Base-by-base conservation (phyloP, 495 filamentous ascomycete genomes). In the Neurospora sp. region DNA sequence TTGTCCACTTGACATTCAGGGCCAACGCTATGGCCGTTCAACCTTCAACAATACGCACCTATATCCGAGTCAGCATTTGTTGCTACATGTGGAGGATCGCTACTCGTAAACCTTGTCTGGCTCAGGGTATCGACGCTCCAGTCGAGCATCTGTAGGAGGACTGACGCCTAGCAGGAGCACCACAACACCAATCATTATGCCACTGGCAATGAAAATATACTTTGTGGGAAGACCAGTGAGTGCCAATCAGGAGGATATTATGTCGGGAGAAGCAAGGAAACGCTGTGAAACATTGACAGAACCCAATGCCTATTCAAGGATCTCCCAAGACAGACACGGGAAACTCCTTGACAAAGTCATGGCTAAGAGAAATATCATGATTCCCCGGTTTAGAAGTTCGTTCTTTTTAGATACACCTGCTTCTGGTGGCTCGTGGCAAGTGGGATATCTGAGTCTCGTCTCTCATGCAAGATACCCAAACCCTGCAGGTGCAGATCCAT, bases 241-340 rank as follows among this genome's bases (percentile, higher is more conserved):
- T 72, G 38, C 71, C 71, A 69, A 72, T 72, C 48, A 72, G 35
- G 38, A 38, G n/a, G 38, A 68, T 59, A n/a, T 14, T 4, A 38
- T 72, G 10, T 31, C n/a, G 45, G 59, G 7, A 72, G 16, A 72
- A 69, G 38, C 48, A 71, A 40, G 70, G 40, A 71, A 40, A 71
- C 59, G 71, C 71, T 72, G 71, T 72, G 71, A 69, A 39, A 72
- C 71, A 20, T 72, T 16, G 27, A 16, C 59, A 31, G 37, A 69
- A 35, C 37, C 59, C 71, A 65, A 35, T 27, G 53, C 53, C 22
- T 37, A 35, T 35, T 65, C 59, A 72, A 37, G 37, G 31, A 39
- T 44, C 22, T 68, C n/a, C 45, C 69, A 71, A 73, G 38, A 71
- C 45, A 68, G 72, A 70, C 22, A 73, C 69, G 22, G 48, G 68